Conservation (phyloP, 495 filamentous ascomycete species). For the Penicillium odoratum region DNA sequence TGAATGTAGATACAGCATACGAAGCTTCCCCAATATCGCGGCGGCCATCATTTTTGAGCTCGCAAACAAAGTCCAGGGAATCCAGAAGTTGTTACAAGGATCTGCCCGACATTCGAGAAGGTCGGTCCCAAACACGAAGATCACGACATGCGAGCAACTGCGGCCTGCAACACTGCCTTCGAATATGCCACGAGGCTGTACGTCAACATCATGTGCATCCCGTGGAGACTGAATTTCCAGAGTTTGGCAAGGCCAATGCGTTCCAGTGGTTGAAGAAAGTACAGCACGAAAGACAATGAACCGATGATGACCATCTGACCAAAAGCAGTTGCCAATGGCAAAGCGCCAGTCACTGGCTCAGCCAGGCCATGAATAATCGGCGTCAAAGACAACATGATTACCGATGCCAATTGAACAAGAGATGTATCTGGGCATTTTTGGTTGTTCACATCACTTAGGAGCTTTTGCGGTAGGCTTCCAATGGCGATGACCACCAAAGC, state of each 20-base stretch:
- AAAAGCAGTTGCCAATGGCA: slow-evolving; percentile 8
- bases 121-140: not conserved
- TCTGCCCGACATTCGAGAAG: not conserved
- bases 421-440: not conserved
- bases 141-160: not conserved
- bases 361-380: slow-evolving; percentile 11
- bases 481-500: not conserved
- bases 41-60: no score
- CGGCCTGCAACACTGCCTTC: not conserved
- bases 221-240: slow-evolving; percentile 6
- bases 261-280: slow-evolving; percentile 8
- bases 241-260: not conserved
- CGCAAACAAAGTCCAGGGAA: no score
- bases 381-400: slow-evolving; percentile 5
- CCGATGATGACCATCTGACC: slow-evolving; percentile 5
- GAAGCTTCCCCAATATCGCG: no score
- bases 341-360: not conserved
- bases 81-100: not conserved
- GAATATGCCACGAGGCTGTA: slow-evolving; percentile 5
- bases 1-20: no score
- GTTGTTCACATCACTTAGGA: not conserved
- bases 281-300: slow-evolving; percentile 1
- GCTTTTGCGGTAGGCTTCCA: not conserved
- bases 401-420: slow-evolving; percentile 5
- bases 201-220: slow-evolving; percentile 3